phyloP scores from a whole-genome alignment of 179 eudicot species.

The Sideroxylon spinosum region DNA sequence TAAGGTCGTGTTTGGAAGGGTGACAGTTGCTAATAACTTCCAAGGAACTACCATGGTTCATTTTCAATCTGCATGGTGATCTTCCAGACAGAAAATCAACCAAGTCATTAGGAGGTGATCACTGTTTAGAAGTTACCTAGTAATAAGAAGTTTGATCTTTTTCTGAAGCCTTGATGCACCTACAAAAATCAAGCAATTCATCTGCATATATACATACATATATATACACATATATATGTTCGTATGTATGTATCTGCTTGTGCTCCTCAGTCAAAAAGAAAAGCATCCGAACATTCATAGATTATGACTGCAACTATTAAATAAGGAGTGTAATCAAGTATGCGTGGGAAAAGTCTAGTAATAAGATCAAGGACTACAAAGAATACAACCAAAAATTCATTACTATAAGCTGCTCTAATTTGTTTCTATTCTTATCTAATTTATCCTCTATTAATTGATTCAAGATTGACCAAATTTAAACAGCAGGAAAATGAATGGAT shows the following conservation, averaged over 20 bases:
- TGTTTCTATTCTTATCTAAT: background rate
- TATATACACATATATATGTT: too few species aligned
- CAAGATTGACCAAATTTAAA: background rate
- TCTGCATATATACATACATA: too few species aligned
- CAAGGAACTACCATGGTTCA: background rate
- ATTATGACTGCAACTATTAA: too few species aligned
- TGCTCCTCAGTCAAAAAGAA: too few species aligned
- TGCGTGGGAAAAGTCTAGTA: background rate
- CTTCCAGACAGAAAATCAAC: background rate
- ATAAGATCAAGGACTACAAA: background rate
- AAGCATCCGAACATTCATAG: too few species aligned
- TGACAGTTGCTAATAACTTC: background rate
- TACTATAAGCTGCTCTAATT: background rate
- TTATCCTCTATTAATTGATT: slow-evolving; percentile 4
- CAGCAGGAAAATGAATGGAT: slow-evolving; percentile 6
- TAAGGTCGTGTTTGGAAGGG: background rate
- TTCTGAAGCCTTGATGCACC: too few species aligned
- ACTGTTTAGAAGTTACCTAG: background rate
- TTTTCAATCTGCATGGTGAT: too few species aligned
- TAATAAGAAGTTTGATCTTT: too few species aligned
- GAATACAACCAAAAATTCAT: slow-evolving; percentile 8
- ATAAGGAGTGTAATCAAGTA: background rate
- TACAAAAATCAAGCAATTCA: too few species aligned
- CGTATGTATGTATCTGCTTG: too few species aligned
- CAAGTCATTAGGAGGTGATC: background rate